These are phyloP conservation scores for Actinidia arguta DNA, from an alignment of 179 eudicot genomes.

Conservation along the genomic window DNA sequence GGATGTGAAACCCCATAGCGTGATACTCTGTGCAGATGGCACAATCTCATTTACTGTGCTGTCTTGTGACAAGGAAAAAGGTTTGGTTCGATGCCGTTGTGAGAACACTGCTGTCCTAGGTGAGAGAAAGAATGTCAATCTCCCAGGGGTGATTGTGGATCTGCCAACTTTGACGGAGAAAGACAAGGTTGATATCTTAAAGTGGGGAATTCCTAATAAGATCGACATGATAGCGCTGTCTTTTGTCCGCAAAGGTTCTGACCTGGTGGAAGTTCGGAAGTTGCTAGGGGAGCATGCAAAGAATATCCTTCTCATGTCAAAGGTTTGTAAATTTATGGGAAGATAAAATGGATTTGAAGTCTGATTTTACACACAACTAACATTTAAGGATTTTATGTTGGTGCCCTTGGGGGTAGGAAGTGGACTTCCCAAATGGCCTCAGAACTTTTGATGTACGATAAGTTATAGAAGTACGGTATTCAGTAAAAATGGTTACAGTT, in stretches of 20 bases:
- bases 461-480: not conserved
- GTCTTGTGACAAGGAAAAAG: constrained; percentile 42
- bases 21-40: constrained; percentile 50
- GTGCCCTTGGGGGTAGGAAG: not conserved
- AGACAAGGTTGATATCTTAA: constrained; percentile 43
- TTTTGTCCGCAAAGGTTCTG: constrained; percentile 56
- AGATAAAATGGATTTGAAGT: not conserved
- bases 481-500: not conserved
- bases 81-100: constrained; percentile 46
- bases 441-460: not conserved
- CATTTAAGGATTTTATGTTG: not conserved
- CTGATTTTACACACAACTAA: not conserved
- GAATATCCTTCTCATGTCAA: constrained; percentile 49
- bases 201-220: constrained; percentile 52
- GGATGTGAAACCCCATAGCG: constrained; percentile 40
- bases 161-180: constrained; percentile 54
- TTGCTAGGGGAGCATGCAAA: constrained; percentile 46
- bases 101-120: constrained; percentile 50
- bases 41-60: constrained; percentile 48
- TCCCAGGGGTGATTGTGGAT: constrained; percentile 52
- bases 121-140: constrained; percentile 53
- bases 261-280: constrained; percentile 46
- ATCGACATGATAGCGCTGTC: constrained; percentile 53
- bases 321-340: constrained; percentile 29
- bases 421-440: not conserved